These are phyloP conservation scores for Keqinozyma sinolaborantium DNA, from an alignment of 1,139 yeast species.

Conservation along the genomic window DNA sequence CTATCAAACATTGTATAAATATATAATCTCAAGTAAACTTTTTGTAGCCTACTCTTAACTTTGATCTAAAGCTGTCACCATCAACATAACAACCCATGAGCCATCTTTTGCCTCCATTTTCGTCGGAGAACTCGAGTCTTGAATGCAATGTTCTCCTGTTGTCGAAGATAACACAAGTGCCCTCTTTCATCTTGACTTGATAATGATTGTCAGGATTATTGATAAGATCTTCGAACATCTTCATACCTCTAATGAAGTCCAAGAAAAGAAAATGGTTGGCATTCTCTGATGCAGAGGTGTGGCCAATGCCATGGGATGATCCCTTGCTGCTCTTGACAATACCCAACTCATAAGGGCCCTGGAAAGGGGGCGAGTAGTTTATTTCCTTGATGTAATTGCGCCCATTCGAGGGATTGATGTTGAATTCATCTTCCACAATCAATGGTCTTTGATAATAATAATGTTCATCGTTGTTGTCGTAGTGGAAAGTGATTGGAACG, in stretches of 20 bases:
- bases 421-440: slow-evolving; percentile 53
- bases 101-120: slow-evolving; percentile 61
- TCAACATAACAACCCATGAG: slow-evolving; percentile 77
- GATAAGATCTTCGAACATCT: slow-evolving; percentile 57
- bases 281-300: slow-evolving; percentile 12
- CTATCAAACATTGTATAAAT: slow-evolving; percentile 7
- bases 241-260: slow-evolving; percentile 59
- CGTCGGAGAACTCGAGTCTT: slow-evolving; percentile 53
- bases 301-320: not conserved
- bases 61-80: slow-evolving; percentile 69
- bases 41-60: slow-evolving; percentile 34
- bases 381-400: slow-evolving; percentile 50
- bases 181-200: slow-evolving; percentile 55
- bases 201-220: slow-evolving; percentile 55
- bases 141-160: slow-evolving; percentile 75
- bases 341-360: slow-evolving; percentile 70
- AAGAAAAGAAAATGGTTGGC: slow-evolving; percentile 31
- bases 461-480: slow-evolving; percentile 60
- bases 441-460: slow-evolving; percentile 67
- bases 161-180: slow-evolving; percentile 67
- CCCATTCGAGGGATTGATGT: slow-evolving; percentile 24
- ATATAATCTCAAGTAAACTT: slow-evolving; percentile 5
- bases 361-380: slow-evolving; percentile 84
- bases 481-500: slow-evolving; percentile 71
- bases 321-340: slow-evolving; percentile 24